phyloP scores from a whole-genome alignment of 139 green algal genomes.

The Tetraselmis striata region DNA sequence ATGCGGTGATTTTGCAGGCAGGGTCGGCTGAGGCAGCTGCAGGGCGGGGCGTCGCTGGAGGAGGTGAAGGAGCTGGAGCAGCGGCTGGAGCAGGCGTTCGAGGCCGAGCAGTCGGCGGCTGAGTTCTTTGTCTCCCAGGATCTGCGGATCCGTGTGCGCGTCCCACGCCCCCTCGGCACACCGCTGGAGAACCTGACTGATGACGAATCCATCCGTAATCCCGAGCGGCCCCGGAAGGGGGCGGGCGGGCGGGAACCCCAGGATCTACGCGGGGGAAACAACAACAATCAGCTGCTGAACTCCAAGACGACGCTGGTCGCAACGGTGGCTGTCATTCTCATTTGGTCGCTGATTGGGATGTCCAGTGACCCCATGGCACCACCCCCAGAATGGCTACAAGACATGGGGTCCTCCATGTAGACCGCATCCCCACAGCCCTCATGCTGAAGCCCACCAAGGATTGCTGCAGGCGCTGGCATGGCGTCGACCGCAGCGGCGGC shows the following conservation, averaged over 20 bases:
- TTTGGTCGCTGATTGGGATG: not conserved
- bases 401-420: not conserved
- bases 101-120: not conserved
- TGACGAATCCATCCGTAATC: not conserved
- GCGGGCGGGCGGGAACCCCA: not conserved
- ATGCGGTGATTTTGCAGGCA: not conserved
- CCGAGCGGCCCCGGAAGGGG: not conserved
- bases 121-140: not conserved
- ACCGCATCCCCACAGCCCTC: too few species aligned
- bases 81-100: not conserved
- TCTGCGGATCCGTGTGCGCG: not conserved
- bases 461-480: too few species aligned
- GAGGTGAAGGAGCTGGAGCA: not conserved
- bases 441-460: too few species aligned
- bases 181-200: not conserved
- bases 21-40: not conserved
- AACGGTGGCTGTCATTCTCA: not conserved
- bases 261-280: not conserved
- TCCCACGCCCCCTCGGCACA: not conserved
- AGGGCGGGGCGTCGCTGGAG: not conserved
- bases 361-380: not conserved
- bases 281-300: not conserved
- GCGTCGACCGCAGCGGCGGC: too few species aligned
- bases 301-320: not conserved
- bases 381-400: not conserved